Conservation (phyloP, 1,139 yeast genomes). For the Pneumocystis jirovecii region DNA sequence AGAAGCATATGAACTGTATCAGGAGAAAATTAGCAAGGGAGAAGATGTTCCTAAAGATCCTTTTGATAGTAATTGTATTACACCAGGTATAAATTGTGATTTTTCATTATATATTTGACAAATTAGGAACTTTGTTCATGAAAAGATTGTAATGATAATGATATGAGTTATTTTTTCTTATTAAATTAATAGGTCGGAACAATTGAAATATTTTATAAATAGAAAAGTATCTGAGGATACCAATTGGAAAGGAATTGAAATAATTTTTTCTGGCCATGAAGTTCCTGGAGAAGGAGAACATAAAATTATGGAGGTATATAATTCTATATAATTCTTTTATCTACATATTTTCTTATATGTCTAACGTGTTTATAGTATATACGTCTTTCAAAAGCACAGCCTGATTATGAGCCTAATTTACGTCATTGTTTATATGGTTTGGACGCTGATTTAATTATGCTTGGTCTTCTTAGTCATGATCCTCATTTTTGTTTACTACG, state of each 20-base stretch:
- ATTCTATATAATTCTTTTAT: not conserved
- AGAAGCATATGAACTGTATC: constrained; percentile 65
- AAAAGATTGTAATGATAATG: constrained; percentile 35
- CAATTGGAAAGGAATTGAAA: constrained; percentile 75
- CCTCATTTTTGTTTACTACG: constrained; percentile 89
- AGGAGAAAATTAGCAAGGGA: constrained; percentile 49
- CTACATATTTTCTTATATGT: not conserved
- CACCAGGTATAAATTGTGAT: constrained; percentile 51
- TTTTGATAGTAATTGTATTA: constrained; percentile 83
- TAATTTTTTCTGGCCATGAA: constrained; percentile 83
- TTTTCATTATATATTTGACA: not conserved
- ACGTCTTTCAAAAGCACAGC: constrained; percentile 69
- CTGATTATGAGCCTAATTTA: constrained; percentile 75
- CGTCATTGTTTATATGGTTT: constrained; percentile 91
- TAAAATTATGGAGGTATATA: constrained; percentile 65
- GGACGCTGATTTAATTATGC: constrained; percentile 94
- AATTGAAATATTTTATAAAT: constrained; percentile 78
- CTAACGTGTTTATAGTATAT: constrained; percentile 32
- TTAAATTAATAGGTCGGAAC: constrained; percentile 33
- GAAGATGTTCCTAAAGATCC: constrained; percentile 46
- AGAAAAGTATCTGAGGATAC: constrained; percentile 76
- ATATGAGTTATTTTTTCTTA: not conserved
- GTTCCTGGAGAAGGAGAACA: constrained; percentile 99
- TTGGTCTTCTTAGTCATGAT: constrained; percentile 89
- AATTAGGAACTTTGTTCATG: constrained; percentile 69